Conservation (phyloP, 208 protist genomes). For the Naegleria gruberi region DNA sequence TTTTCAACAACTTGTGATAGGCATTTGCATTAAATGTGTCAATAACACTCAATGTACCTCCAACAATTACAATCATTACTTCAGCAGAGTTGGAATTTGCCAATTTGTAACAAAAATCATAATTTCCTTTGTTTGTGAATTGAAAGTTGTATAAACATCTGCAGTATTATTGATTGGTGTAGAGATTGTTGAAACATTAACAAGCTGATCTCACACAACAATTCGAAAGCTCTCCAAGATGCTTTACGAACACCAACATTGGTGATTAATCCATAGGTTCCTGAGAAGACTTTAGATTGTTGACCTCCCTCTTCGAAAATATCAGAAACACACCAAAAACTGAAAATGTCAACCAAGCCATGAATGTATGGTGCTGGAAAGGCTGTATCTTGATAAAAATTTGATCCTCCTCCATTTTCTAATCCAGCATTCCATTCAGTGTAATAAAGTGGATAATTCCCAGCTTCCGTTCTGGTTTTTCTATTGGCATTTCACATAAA, state of each 20-base stretch:
- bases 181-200: neutral
- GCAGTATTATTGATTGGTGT: neutral
- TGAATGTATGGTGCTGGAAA: slow-evolving; percentile 11
- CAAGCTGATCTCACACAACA: neutral
- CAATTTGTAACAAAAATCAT: slow-evolving; percentile 10
- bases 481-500: neutral
- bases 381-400: slow-evolving; percentile 14
- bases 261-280: slow-evolving; percentile 19
- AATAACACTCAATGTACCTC: no score
- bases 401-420: neutral
- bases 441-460: neutral
- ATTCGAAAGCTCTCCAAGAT: slow-evolving; percentile 19
- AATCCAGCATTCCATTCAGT: slow-evolving; percentile 22
- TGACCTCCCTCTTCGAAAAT: slow-evolving; percentile 28
- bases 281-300: neutral
- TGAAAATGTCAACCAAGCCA: neutral
- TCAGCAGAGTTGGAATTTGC: neutral
- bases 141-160: neutral
- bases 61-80: no score
- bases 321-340: slow-evolving; percentile 26
- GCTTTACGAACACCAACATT: slow-evolving; percentile 18
- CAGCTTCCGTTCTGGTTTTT: neutral
- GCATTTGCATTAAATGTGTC: no score
- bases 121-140: neutral
- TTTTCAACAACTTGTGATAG: no score